Base-by-base conservation (phyloP, 177 flowering plant genomes). In the Vitis hybrid region DNA sequence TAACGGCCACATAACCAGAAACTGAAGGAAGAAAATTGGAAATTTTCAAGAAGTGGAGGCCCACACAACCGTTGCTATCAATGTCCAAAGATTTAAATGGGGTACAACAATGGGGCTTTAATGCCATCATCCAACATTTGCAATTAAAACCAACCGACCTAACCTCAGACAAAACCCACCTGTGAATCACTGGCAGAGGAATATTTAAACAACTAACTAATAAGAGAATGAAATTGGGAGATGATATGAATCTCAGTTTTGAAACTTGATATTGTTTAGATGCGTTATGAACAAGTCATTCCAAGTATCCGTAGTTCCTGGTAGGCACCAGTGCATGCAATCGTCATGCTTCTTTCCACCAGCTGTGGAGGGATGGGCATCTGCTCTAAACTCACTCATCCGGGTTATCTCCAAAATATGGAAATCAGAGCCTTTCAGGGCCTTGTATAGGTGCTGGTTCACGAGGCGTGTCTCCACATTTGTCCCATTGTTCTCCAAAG, bases 241-340 rank as follows among this genome's bases (percentile, higher is more conserved):
- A 21, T 52, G 9, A 6, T 55, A 27, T 32, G 21, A 12, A 30
- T 30, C 30, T 79, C 72, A 76, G 55, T 52, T 76, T 66, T 67
- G 67, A 30, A 13, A 10, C 58, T 81, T 69, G 15, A 85, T 70
- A 55, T 40, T 74, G 68, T 78, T 78, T 50, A 95, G 69, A 56
- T 79, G 78, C 46, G 86, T 76, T 52, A 88, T 66, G 49, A 95
- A 84, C 79, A 95, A 72, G 76, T 95, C 98, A 78, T 91, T 93
- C 99, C 99, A 93, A 54, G 90, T 84, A 86, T 95, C 99, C 1
- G 97, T 87, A 66, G 89, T 55, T 64, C 97, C 99, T 7, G 99
- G 98, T 72, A 95, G 76, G 88, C 99, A 95, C 99, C 98, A 95
- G 73, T 95, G 99, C 99, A 95, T 93, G 85, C 99, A 95, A 72